These are phyloP conservation scores for Lichtheimia corymbifera DNA, from an alignment of 371 early-diverging fungal species.

Conservation along the genomic window DNA sequence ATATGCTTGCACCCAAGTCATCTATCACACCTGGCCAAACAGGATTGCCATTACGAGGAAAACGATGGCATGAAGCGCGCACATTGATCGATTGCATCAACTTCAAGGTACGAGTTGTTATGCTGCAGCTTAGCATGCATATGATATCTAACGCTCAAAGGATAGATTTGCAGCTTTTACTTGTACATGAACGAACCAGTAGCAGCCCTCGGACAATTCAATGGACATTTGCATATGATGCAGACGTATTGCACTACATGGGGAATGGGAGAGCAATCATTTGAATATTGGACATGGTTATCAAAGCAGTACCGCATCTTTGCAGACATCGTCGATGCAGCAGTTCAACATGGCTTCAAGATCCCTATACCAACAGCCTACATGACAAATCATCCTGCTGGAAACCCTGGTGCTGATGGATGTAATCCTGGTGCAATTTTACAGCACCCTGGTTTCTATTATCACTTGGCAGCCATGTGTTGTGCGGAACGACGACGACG, in stretches of 20 bases:
- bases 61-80: constrained; percentile 67
- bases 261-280: constrained; percentile 66
- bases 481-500: constrained; percentile 71
- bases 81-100: constrained; percentile 71
- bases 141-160: too few relatives aligned
- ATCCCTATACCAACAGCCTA: constrained; percentile 60
- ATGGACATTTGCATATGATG: constrained; percentile 69
- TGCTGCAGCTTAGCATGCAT: not conserved
- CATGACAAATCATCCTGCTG: constrained; percentile 17
- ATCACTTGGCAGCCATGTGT: constrained; percentile 77
- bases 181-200: constrained; percentile 69
- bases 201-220: constrained; percentile 67
- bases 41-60: constrained; percentile 46
- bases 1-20: constrained; percentile 62
- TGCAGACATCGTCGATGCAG: constrained; percentile 76
- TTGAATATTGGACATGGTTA: constrained; percentile 86
- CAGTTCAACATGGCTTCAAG: constrained; percentile 67
- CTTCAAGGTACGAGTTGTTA: constrained; percentile 54
- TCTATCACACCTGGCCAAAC: constrained; percentile 46
- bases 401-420: constrained; percentile 26
- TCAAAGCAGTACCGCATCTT: constrained; percentile 78
- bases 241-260: constrained; percentile 54
- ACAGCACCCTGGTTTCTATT: constrained; percentile 88
- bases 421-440: constrained; percentile 66
- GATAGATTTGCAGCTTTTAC: constrained; percentile 72